Percentiles rank a stretch among this genome's conserved stretches.
phyloP scores from a whole-genome alignment of 163 green algal species.

The Scenedesmus sp. region DNA sequence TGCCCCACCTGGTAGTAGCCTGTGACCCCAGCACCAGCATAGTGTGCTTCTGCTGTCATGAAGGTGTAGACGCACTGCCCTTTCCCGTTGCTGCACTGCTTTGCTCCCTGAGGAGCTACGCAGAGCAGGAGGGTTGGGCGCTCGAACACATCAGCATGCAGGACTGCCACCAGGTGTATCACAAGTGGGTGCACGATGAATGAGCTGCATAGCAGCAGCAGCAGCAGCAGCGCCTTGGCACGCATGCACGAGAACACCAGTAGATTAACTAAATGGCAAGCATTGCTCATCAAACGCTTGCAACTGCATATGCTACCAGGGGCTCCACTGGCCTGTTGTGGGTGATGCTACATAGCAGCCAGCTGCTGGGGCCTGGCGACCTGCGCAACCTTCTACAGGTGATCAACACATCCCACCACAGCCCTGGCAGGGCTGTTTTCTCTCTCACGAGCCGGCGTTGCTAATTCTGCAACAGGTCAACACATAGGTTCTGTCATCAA shows the following conservation, averaged over 20 bases:
- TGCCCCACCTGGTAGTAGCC: neutral
- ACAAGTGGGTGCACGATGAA: neutral
- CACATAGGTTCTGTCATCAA: neutral
- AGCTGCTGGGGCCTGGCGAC: neutral
- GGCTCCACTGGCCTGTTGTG: neutral
- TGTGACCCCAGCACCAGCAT: constrained; percentile 4
- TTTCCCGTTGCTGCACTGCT: neutral
- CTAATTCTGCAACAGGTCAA: neutral
- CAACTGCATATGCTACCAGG: neutral
- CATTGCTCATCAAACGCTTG: neutral
- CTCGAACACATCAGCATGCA: neutral
- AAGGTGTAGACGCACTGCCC: neutral
- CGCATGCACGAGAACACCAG: neutral
- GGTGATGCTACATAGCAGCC: neutral
- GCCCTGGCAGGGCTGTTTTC: neutral
- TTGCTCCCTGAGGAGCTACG: neutral
- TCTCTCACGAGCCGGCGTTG: too few relatives aligned
- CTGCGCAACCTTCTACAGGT: neutral
- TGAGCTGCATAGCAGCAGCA: neutral
- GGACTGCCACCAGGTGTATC: neutral
- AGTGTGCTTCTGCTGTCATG: constrained; percentile 3
- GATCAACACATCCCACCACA: neutral
- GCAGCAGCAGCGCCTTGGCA: neutral
- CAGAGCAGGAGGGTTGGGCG: constrained; percentile 2
- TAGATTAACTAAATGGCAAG: neutral